Base-by-base conservation (phyloP, 805 yeast genomes). In the Wickerhamiella dianesei region DNA sequence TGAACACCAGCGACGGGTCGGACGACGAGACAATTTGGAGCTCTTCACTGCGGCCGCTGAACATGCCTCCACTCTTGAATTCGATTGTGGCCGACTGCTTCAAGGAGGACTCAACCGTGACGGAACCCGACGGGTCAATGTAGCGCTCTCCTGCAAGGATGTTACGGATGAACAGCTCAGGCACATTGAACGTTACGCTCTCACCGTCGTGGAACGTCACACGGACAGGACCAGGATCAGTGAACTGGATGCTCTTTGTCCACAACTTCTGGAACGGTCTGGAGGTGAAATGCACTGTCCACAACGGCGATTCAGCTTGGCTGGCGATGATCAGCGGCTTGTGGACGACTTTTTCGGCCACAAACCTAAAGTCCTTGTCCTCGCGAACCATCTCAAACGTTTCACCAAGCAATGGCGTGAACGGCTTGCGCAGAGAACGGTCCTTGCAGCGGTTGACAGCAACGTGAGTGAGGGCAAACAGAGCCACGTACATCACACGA, bases 61-160 rank as follows among this genome's bases (percentile, higher is more conserved):
- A 88, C 74, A 92, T 79, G 2, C 94, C 88, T 20, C 87, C 82
- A 41, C 78, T 71, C 50, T 85, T 81, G 67, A 84, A 92, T 44
- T 76, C 81, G 17, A 84, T 78, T 2, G 73, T 70, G 0, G 95
- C 84, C 51, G 70, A 75, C 4, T 21, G 21, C 0, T 94, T 94
- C n/a, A 67, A 68, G 2, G 85, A 75, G 2, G 87, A 76, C 41
- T 74, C 72, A 2, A 92, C 70, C 0, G 80, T 76, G 50, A 85
- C 70, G 2, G 77, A 64, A 16, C 84, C 79, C 2, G 73, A 69
- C 1, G 98, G 98, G 60, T 92, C 98, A 13, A 85, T 71, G 62
- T 88, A 92, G 61, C 86, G 82, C 57, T 92, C 98, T 21, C 98
- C 97, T 1, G 96, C 95, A 56, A 92, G 77, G 42, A 92, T 72